Percentiles rank a stretch among this genome's conserved stretches.
Conservation (phyloP, 129 eudicot genomes). For the Flaveria trinervia region DNA sequence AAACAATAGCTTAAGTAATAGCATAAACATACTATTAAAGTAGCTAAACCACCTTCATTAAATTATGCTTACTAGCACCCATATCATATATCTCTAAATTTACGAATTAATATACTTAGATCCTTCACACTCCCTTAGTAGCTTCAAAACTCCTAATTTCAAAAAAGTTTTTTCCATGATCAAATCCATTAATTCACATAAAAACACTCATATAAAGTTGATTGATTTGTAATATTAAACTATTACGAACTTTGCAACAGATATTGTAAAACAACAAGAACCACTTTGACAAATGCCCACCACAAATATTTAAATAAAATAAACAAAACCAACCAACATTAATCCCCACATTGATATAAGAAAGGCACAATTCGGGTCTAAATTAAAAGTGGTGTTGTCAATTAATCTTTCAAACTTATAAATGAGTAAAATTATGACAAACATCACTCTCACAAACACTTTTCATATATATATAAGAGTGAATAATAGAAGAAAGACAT, state of each 20-base stretch:
- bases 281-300: neutral
- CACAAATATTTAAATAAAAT: neutral
- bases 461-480: neutral
- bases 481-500: neutral
- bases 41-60: too few species aligned
- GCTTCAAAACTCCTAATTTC: neutral
- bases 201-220: neutral
- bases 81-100: too few species aligned
- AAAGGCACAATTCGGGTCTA: neutral
- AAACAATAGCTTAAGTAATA: too few species aligned
- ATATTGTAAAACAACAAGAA: neutral
- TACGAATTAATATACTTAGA: too few species aligned
- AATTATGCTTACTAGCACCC: too few species aligned
- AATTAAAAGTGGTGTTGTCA: neutral
- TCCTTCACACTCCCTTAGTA: too few species aligned
- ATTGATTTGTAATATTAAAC: neutral
- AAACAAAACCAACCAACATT: slow-evolving; percentile 13
- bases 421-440: slow-evolving; percentile 18
- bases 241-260: neutral
- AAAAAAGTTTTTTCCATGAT: neutral
- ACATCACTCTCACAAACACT: slow-evolving; percentile 16
- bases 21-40: too few species aligned
- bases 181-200: neutral
- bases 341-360: slow-evolving; percentile 17
- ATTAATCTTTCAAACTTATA: neutral